phyloP scores from a whole-genome alignment of 257 asterid genomes.

The Solanum chiquidenum region DNA sequence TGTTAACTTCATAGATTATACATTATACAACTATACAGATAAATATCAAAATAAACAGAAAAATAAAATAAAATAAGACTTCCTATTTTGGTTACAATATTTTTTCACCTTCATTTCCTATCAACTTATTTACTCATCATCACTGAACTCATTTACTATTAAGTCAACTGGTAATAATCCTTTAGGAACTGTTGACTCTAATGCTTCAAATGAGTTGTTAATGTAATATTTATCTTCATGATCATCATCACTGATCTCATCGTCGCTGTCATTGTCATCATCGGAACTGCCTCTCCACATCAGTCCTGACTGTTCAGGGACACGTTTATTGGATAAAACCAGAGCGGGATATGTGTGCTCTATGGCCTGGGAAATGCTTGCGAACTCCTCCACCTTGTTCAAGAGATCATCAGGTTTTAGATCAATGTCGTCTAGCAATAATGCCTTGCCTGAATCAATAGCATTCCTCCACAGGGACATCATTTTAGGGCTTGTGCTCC shows the following conservation, averaged over 20 bases:
- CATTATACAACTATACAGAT: not conserved
- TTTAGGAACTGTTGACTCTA: conserved; percentile 32
- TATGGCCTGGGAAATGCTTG: conserved; percentile 39
- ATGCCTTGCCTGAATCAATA: conserved; percentile 62
- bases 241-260: conserved; percentile 12
- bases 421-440: conserved; percentile 39
- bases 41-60: not conserved
- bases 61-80: not conserved
- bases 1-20: not conserved
- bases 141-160: conserved; percentile 32
- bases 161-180: conserved; percentile 79
- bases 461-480: conserved; percentile 67
- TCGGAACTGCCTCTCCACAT: not conserved
- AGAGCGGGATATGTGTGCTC: conserved; percentile 72
- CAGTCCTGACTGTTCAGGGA: not conserved
- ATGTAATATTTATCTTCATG: conserved; percentile 13
- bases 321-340: conserved; percentile 17
- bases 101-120: not conserved
- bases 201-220: conserved; percentile 33
- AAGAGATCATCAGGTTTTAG: conserved; percentile 68
- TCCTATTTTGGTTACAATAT: not conserved
- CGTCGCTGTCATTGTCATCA: conserved; percentile 14
- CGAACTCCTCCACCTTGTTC: conserved; percentile 74
- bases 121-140: conserved; percentile 20
- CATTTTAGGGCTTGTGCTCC: conserved; percentile 61